phyloP scores from a whole-genome alignment of 352 stramenopile genomes.

The Elongisporangium anandrum region DNA sequence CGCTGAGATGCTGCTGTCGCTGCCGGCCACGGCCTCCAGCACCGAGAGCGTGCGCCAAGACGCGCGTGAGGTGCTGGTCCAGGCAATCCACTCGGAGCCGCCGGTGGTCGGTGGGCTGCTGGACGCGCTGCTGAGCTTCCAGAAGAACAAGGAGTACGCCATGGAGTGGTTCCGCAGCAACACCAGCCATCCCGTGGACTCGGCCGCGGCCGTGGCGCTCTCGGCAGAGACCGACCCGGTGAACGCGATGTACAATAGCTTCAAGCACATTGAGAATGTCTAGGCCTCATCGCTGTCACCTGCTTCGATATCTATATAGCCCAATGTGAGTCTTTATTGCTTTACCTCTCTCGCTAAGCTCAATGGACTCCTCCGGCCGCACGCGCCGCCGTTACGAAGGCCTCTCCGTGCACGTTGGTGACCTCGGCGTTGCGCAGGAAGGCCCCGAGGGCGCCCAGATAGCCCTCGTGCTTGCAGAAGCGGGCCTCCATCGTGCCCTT shows the following conservation, averaged over 20 bases:
- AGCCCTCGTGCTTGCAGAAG: constrained; percentile 97
- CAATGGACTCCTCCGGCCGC: not conserved
- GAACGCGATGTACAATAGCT: constrained; percentile 23
- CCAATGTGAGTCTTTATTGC: not conserved
- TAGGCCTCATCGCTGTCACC: constrained; percentile 5
- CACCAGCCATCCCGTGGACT: constrained; percentile 12
- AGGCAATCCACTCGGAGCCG: constrained; percentile 39
- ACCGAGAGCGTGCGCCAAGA: constrained; percentile 45
- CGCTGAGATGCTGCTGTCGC: constrained; percentile 66
- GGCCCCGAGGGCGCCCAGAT: constrained; percentile 96
- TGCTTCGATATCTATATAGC: not conserved
- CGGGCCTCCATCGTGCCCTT: constrained; percentile 89
- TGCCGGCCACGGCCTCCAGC: constrained; percentile 61
- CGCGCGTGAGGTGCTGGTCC: constrained; percentile 48
- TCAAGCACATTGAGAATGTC: constrained; percentile 79
- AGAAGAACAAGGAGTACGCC: constrained; percentile 75
- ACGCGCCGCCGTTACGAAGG: constrained; percentile 45
- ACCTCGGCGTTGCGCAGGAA: constrained; percentile 90
- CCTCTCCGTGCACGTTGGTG: constrained; percentile 62
- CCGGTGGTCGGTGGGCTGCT: constrained; percentile 27
- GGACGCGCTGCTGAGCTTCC: constrained; percentile 77
- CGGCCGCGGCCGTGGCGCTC: constrained; percentile 16
- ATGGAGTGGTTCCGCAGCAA: constrained; percentile 73
- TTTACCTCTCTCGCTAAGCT: not conserved
- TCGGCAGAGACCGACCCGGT: constrained; percentile 23